These are phyloP conservation scores for Diaporthe sp. DNA, from an alignment of 2,329 filamentous ascomycete genomes.

Conservation along the genomic window DNA sequence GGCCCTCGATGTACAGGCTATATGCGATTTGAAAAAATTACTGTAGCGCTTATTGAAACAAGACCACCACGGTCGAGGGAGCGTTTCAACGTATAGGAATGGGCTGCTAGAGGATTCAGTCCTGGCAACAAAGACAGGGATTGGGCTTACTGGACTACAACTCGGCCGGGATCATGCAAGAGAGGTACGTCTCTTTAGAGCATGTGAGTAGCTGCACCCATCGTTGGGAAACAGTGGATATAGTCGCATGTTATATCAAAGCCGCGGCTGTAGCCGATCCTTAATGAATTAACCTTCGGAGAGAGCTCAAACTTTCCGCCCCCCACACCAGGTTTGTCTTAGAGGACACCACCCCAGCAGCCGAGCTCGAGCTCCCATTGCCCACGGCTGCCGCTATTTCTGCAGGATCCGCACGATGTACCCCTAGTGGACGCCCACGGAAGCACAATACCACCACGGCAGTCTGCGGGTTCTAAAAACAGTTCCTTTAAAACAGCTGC, in stretches of 20 bases:
- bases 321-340: not conserved
- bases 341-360: not conserved
- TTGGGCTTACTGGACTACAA: no score
- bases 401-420: slow-evolving; percentile 31
- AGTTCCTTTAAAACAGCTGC: slow-evolving; percentile 21
- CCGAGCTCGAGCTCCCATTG: not conserved
- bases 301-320: not conserved
- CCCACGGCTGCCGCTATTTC: not conserved
- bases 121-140: no score
- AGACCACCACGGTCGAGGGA: no score
- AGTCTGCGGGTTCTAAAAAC: slow-evolving; percentile 24
- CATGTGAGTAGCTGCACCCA: not conserved
- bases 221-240: not conserved
- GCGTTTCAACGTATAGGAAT: no score
- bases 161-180: not conserved
- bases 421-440: not conserved
- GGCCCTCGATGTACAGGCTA: no score
- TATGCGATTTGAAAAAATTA: no score
- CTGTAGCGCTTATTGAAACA: no score
- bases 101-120: no score
- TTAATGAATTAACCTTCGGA: not conserved
- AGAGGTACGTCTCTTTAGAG: no score
- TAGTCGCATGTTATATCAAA: not conserved
- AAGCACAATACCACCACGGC: slow-evolving; percentile 18
- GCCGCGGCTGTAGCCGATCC: not conserved